These are phyloP conservation scores for Wickerhamiella musiphila DNA, from an alignment of 805 yeast species.

Conservation along the genomic window DNA sequence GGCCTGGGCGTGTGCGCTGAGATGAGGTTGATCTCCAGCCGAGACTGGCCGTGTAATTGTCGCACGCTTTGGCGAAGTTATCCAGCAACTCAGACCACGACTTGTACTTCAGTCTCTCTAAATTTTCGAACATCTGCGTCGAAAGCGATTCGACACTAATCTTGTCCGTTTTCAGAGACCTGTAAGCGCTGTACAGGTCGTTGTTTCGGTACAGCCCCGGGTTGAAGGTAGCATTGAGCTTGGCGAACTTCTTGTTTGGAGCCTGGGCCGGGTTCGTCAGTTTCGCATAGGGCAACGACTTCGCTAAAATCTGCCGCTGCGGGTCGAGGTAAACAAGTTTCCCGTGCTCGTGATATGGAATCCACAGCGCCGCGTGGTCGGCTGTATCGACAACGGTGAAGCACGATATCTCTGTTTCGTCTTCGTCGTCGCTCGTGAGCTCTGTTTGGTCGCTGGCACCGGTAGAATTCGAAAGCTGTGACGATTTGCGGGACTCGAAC, in stretches of 20 bases:
- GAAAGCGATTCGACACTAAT: not conserved
- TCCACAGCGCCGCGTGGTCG: constrained; percentile 1
- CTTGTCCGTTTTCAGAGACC: not conserved
- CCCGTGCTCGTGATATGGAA: not conserved
- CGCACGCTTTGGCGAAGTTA: too few relatives aligned
- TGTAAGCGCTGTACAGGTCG: constrained; percentile 1
- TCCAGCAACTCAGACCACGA: constrained; percentile 1
- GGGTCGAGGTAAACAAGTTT: constrained; percentile 1
- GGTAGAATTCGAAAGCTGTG: not conserved
- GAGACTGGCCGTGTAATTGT: too few relatives aligned
- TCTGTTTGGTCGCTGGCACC: not conserved
- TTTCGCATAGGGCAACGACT: not conserved
- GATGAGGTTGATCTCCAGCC: too few relatives aligned
- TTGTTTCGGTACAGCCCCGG: constrained; percentile 1
- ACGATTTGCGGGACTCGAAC: not conserved
- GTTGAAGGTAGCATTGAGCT: not conserved
- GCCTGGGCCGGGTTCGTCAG: not conserved
- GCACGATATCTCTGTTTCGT: not conserved
- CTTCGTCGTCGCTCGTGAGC: not conserved
- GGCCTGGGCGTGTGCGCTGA: too few relatives aligned
- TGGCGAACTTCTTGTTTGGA: not conserved
- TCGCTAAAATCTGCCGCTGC: not conserved
- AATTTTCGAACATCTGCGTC: not conserved
- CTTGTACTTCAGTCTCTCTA: not conserved
- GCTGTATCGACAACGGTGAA: constrained; percentile 1